Conservation (phyloP, 768 basidiomycete species). For the Mycena maculata region DNA sequence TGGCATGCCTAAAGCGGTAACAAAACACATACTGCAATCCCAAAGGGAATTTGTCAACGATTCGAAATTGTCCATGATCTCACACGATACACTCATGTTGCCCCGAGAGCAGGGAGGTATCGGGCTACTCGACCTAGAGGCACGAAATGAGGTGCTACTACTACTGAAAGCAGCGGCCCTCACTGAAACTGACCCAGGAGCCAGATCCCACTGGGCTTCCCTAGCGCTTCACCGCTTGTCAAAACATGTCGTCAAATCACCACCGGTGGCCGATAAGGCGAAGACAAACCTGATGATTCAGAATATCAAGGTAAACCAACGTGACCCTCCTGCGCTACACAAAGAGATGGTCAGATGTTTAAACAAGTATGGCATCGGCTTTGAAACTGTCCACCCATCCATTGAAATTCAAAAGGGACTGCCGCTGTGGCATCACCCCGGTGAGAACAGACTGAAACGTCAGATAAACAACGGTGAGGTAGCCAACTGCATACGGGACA, state of each 20-base stretch:
- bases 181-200: neutral
- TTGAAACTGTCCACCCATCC: no score
- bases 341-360: no score
- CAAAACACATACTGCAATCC: no score
- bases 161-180: neutral
- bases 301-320: no score
- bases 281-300: no score
- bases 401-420: constrained; percentile 1
- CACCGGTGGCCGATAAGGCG: neutral
- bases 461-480: constrained; percentile 16
- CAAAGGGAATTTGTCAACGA: neutral
- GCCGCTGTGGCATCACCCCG: constrained; percentile 31
- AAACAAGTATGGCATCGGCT: no score
- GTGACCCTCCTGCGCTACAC: no score
- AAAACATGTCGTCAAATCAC: neutral
- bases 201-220: neutral
- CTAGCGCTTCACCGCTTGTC: neutral
- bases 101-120: neutral
- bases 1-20: no score
- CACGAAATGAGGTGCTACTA: neutral
- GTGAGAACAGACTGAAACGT: neutral
- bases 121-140: neutral
- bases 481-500: constrained; percentile 1
- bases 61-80: neutral
- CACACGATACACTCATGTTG: neutral